Base-by-base conservation (phyloP, 495 filamentous ascomycete genomes). In the Xylaria telfairii region DNA sequence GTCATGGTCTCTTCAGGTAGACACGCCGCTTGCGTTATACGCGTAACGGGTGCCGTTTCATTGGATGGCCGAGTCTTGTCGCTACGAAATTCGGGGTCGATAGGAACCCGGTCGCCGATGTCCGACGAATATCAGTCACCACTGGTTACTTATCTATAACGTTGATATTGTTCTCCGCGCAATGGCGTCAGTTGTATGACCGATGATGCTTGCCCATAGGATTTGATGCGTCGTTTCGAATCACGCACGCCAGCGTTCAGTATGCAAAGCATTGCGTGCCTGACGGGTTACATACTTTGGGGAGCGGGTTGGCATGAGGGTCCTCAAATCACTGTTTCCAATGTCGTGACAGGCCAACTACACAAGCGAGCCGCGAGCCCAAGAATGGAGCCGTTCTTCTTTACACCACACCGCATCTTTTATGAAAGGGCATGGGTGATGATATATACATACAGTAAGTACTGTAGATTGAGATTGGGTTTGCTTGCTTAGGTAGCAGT, bases 1-100 rank as follows among this genome's bases (percentile, higher is more conserved):
- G 62, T 65, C 62, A 65, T 49, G 30, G 3, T 37, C 30, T 19
- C 56, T 37, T 21, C 17, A 59, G 56, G 56, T 59, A 37, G 56
- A 37, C 13, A 28, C 56, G 56, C 56, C 24, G 56, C 32, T 37
- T 59, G 56, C 56, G 56, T 4, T 34, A 21, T 59, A 26, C 32
- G 30, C 30, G 56, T 59, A 59, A n/a, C 56, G 17, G 17, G 32
- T 12, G 32, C 56, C 21, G 7, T 59, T 37, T 59, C 1, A 59
- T 59, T 59, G 56, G 56, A 59, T 37, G 32, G 56, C 7, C 19
- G 17, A 37, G 15, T 59, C 21, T 59, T 34, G 17, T 17, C 21
- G 28, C 28, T 21, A 34, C 28, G 30, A 59, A n/a, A 4, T 37
- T 37, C 56, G 56, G 56, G 32, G 30, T 21, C 19, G 32, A 34